Conservation (phyloP, 805 yeast species). For the Ascoidea asiatica region DNA sequence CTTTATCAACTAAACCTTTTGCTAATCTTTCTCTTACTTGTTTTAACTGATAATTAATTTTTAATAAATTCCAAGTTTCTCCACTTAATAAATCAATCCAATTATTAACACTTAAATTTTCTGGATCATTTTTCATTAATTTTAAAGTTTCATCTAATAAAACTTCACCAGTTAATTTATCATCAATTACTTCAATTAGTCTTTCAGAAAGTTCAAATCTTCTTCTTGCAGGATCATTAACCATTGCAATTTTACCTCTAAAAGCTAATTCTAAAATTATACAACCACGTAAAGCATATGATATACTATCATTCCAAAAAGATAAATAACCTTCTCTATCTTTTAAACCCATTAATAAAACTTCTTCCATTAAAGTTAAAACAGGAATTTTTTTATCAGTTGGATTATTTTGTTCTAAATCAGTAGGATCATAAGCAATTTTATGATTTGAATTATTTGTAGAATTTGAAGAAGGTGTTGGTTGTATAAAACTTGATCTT, state of each 20-base stretch:
- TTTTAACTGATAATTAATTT: constrained; percentile 87
- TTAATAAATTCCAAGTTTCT: constrained; percentile 95
- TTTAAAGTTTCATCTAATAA: constrained; percentile 86
- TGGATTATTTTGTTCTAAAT: constrained; percentile 19
- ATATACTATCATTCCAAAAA: constrained; percentile 96
- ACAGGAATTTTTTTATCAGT: constrained; percentile 40
- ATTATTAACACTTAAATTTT: constrained; percentile 60
- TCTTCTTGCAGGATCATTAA: constrained; percentile 85
- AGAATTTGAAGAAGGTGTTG: neutral
- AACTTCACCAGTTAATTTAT: constrained; percentile 86
- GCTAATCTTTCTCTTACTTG: constrained; percentile 95
- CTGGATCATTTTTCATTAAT: constrained; percentile 75
- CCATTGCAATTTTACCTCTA: constrained; percentile 77
- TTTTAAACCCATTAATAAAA: constrained; percentile 79
- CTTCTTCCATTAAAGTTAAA: constrained; percentile 93
- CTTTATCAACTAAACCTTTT: constrained; percentile 94
- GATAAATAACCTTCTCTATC: constrained; percentile 94
- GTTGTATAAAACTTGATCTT: neutral
- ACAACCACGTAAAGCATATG: constrained; percentile 92
- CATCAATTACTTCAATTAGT: constrained; percentile 74
- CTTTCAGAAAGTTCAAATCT: constrained; percentile 83
- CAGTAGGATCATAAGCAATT: constrained; percentile 71
- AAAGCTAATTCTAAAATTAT: constrained; percentile 85
- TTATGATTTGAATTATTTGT: constrained; percentile 25
- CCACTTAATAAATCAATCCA: constrained; percentile 94